Evolutionary conservation across 305 asterid species (phyloP).

Genomic region (Solanum hybrid): DNA sequence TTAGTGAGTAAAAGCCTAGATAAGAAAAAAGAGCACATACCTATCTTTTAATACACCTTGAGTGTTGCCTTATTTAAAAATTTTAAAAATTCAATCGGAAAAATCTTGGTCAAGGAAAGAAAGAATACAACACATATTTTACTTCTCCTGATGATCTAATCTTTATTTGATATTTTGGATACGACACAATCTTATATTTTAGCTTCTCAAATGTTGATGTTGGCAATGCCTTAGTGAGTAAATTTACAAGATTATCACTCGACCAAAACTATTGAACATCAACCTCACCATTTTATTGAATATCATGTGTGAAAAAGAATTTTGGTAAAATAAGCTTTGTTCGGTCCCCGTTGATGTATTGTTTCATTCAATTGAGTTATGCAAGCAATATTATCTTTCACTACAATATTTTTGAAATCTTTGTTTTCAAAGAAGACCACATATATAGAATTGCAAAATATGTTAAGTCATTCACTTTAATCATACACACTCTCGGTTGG

Average conservation of each 20-base stretch:
- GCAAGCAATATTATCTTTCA: not conserved
- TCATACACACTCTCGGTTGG: not conserved
- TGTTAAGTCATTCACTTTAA: not conserved
- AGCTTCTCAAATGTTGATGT: not conserved
- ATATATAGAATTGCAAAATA: not conserved
- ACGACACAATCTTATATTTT: not conserved
- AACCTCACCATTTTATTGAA: not conserved
- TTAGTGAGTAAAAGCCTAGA: not conserved
- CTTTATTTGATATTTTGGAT: not conserved
- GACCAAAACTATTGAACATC: not conserved
- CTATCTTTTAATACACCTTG: not conserved
- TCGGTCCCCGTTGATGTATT: not conserved
- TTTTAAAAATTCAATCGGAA: no score
- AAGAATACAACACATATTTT: not conserved
- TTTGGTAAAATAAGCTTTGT: not conserved
- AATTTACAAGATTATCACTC: not conserved
- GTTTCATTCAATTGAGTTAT: not conserved
- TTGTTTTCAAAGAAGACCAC: not conserved
- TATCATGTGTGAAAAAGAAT: not conserved
- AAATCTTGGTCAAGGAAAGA: not conserved
- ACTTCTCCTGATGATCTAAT: not conserved
- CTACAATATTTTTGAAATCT: not conserved
- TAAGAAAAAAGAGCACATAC: not conserved
- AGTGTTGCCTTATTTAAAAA: not conserved
- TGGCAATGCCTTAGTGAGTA: not conserved